These are phyloP conservation scores for Didymella glomerata DNA, from an alignment of 2,329 filamentous ascomycete genomes.

Conservation along the genomic window DNA sequence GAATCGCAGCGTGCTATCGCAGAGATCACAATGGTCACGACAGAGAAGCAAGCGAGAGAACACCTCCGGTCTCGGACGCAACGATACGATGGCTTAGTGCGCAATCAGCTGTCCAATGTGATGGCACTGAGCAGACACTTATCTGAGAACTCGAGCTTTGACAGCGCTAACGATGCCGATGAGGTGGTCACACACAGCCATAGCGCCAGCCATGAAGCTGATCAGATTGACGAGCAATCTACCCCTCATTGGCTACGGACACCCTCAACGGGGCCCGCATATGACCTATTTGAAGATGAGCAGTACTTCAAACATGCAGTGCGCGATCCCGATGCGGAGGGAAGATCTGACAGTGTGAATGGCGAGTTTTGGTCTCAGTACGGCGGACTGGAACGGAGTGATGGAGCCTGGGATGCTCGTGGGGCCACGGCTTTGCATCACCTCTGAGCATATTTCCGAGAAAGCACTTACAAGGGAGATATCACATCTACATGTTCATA, in stretches of 20 bases:
- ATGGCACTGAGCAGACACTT: conserved; percentile 18
- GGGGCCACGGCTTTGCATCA: not conserved
- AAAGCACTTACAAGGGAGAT: not conserved
- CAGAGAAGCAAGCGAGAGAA: not conserved
- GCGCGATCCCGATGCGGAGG: not conserved
- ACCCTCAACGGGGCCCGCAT: not conserved
- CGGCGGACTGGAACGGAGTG: not conserved
- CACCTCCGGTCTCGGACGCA: not conserved
- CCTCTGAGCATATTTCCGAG: not conserved
- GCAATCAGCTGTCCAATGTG: conserved; percentile 23
- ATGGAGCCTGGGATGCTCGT: not conserved
- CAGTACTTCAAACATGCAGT: not conserved
- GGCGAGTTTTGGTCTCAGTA: not conserved
- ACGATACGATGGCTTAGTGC: not conserved
- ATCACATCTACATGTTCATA: not conserved
- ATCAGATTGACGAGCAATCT: not conserved
- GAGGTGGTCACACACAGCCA: not conserved
- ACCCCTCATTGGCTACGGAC: not conserved
- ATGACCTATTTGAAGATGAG: not conserved
- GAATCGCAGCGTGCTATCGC: not conserved
- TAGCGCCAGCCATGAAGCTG: not conserved
- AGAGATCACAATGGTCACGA: not conserved
- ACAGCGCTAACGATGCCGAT: not conserved
- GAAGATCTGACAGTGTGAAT: not conserved
- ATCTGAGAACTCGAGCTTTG: conserved; percentile 3